Evolutionary conservation across 257 asterid genomes (phyloP).

Genomic region (Ilex asprella): DNA sequence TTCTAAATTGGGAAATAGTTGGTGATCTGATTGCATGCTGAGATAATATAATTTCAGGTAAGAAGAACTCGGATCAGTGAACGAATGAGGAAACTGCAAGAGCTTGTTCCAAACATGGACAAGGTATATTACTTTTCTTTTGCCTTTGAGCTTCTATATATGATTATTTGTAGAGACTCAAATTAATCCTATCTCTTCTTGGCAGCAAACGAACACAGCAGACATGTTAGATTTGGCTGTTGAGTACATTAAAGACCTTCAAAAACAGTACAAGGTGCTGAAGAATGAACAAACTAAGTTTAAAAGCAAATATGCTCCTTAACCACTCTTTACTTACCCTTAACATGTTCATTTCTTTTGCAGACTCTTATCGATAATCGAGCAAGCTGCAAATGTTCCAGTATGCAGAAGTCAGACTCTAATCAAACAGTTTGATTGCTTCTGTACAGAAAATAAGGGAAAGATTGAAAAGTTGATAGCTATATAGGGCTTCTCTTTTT

Average conservation of each 20-base stretch:
- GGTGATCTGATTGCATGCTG: neutral
- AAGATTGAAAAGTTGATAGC: neutral
- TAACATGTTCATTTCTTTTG: neutral
- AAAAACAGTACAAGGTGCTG: conserved; percentile 46
- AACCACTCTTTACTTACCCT: no score
- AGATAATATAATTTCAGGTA: conserved; percentile 32
- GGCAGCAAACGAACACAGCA: conserved; percentile 61
- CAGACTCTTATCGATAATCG: neutral
- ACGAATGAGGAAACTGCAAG: conserved; percentile 17
- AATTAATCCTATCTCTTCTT: conserved; percentile 6
- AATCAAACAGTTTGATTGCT: neutral
- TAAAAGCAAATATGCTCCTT: neutral
- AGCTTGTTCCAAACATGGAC: neutral
- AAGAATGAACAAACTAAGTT: neutral
- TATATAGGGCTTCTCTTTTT: neutral
- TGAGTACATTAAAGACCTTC: conserved; percentile 51
- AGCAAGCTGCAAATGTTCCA: neutral
- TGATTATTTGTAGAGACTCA: neutral
- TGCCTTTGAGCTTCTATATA: neutral
- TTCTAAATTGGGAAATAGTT: neutral
- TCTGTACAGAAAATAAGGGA: neutral
- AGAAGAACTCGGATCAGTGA: conserved; percentile 84
- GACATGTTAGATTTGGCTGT: conserved; percentile 61
- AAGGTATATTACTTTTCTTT: neutral
- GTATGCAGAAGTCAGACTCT: neutral